Evolutionary conservation across 768 basidiomycete species (phyloP).

Genomic region (Rubroboletus pulcherrimus): DNA sequence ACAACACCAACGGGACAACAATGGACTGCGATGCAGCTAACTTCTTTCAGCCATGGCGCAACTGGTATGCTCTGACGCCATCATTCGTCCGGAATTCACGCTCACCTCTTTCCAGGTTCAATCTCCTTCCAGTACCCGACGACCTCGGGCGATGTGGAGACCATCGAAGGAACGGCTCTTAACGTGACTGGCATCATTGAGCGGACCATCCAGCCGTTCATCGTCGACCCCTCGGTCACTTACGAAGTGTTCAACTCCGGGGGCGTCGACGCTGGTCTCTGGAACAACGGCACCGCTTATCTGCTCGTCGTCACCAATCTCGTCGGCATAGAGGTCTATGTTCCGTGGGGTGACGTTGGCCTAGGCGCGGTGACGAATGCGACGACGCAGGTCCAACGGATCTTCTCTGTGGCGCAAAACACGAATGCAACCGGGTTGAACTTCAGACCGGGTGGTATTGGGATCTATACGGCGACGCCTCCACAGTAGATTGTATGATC

Average conservation of each 20-base stretch:
- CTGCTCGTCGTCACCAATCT: constrained; percentile 21
- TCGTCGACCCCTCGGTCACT: constrained; percentile 11
- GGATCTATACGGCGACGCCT: constrained; percentile 21
- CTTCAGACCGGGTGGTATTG: constrained; percentile 14
- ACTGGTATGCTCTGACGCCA: constrained; percentile 10
- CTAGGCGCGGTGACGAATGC: constrained; percentile 11
- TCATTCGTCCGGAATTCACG: background rate
- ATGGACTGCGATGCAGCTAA: constrained; percentile 24
- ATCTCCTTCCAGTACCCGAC: constrained; percentile 30
- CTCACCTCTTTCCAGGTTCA: constrained; percentile 17
- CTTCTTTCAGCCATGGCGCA: constrained; percentile 27
- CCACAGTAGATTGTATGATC: background rate
- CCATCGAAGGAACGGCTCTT: constrained; percentile 21
- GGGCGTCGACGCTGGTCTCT: constrained; percentile 25
- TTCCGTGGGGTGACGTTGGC: constrained; percentile 21
- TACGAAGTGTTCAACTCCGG: constrained; percentile 2
- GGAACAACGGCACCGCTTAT: constrained; percentile 21
- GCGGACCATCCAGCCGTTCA: constrained; percentile 18
- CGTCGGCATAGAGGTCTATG: background rate
- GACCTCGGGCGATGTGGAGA: constrained; percentile 15
- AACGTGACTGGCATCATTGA: constrained; percentile 5
- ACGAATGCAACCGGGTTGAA: constrained; percentile 22
- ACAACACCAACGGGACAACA: constrained; percentile 26
- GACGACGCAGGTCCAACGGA: constrained; percentile 17
- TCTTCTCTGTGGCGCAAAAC: constrained; percentile 10